A percentile compares a stretch with the other conserved stretches of the same genome.
Conservation (phyloP, 202 grass and related monocot genomes). For the Hordeum pubiflorum region DNA sequence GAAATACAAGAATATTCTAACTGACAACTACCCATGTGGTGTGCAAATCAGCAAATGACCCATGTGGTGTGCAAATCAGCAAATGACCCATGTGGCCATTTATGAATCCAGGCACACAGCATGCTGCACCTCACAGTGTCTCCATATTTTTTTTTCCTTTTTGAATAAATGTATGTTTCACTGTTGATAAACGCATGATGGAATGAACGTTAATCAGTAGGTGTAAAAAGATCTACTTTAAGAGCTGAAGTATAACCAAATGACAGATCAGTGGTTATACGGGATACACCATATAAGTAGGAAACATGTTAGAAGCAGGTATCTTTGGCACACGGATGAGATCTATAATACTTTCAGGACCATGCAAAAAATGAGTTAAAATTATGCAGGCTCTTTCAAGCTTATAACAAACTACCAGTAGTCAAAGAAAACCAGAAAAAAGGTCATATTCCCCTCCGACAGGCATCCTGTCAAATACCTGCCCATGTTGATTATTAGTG, state of each 20-base stretch:
- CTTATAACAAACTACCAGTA: not conserved
- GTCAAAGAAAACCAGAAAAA: not conserved
- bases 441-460: not conserved
- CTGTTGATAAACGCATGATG: not conserved
- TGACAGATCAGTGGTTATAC: not conserved
- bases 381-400: conserved; percentile 1
- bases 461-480: conserved; percentile 46
- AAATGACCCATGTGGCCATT: not conserved
- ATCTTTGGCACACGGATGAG: not conserved
- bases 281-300: not conserved
- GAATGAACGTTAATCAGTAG: not conserved
- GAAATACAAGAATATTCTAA: not conserved
- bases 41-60: not conserved
- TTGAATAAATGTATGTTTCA: not conserved
- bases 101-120: not conserved
- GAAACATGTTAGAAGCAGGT: not conserved
- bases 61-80: not conserved
- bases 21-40: not conserved
- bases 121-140: not conserved
- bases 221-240: not conserved
- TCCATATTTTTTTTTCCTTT: not conserved
- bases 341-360: conserved; percentile 18
- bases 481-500: conserved; percentile 88
- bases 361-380: not conserved
- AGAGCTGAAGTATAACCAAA: not conserved